A percentile compares a stretch with the other conserved stretches of the same genome.
Conservation (phyloP, 2,329 filamentous ascomycete genomes). For the Colletotrichum orchidophilum region DNA sequence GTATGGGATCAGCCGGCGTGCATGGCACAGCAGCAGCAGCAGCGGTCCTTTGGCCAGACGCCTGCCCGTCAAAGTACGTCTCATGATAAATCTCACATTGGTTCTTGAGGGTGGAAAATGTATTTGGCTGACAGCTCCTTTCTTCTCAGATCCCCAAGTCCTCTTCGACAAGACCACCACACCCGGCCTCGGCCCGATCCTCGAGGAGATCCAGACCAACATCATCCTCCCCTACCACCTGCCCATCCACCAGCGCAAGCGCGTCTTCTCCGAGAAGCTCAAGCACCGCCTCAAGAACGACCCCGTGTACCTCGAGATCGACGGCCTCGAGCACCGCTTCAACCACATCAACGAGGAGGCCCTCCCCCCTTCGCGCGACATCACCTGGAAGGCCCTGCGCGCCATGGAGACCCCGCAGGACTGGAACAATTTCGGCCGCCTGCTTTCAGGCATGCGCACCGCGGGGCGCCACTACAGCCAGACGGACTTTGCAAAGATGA, state of each 20-base stretch:
- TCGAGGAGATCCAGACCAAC: slow-evolving; percentile 63
- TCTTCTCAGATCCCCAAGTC: slow-evolving; percentile 39
- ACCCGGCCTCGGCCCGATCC: slow-evolving; percentile 60
- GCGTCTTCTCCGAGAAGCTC: slow-evolving; percentile 59
- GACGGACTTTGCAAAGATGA: slow-evolving; percentile 49
- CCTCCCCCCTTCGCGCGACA: slow-evolving; percentile 53
- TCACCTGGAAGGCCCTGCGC: slow-evolving; percentile 49
- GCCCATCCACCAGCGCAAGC: slow-evolving; percentile 59
- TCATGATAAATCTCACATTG: neutral
- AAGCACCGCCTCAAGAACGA: slow-evolving; percentile 60
- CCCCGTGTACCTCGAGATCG: slow-evolving; percentile 67
- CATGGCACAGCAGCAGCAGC: slow-evolving; percentile 26
- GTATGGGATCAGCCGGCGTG: slow-evolving; percentile 30
- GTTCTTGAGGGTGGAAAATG: neutral
- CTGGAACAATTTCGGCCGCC: slow-evolving; percentile 60
- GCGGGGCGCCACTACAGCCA: slow-evolving; percentile 49
- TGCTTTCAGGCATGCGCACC: slow-evolving; percentile 61
- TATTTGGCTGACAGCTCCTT: neutral
- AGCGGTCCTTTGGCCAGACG: slow-evolving; percentile 33
- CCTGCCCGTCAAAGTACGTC: slow-evolving; percentile 25
- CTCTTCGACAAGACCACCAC: slow-evolving; percentile 63
- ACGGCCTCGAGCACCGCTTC: slow-evolving; percentile 64
- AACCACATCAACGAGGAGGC: slow-evolving; percentile 52
- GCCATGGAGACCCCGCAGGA: slow-evolving; percentile 60
- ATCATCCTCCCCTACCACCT: slow-evolving; percentile 72